Evolutionary conservation across 768 basidiomycete species (phyloP).

Genomic region (Kwoniella heveanensis): DNA sequence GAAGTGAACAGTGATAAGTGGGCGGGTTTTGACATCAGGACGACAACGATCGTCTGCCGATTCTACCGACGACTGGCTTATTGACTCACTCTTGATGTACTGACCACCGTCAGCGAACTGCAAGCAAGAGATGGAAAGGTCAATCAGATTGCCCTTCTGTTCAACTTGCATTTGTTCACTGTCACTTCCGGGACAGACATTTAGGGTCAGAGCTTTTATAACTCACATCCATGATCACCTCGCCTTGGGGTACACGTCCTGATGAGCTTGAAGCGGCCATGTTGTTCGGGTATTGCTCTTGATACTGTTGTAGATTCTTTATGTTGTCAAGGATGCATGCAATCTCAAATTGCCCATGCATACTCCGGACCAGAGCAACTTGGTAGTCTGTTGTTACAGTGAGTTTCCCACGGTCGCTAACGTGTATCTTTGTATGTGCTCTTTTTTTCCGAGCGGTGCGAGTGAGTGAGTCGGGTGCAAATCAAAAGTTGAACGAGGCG

Average conservation of each 20-base stretch:
- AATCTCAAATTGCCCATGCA: too few relatives aligned
- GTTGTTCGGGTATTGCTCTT: too few relatives aligned
- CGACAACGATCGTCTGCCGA: too few relatives aligned
- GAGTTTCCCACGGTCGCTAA: background rate
- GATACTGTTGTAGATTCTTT: too few relatives aligned
- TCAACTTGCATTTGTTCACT: too few relatives aligned
- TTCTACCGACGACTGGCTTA: too few relatives aligned
- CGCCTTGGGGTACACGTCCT: conserved; percentile 47
- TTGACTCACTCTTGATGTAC: conserved; percentile 46
- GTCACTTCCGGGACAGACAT: background rate
- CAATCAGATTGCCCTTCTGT: background rate
- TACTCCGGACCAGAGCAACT: too few relatives aligned
- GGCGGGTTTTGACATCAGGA: too few relatives aligned
- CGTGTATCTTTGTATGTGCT: background rate
- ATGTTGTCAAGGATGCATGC: too few relatives aligned
- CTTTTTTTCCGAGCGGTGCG: too few relatives aligned
- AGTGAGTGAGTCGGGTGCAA: background rate
- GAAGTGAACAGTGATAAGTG: too few relatives aligned
- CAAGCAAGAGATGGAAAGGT: conserved; percentile 1
- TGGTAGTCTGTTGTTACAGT: background rate
- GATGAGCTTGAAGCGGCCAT: conserved; percentile 45
- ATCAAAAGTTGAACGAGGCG: background rate
- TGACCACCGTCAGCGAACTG: conserved; percentile 50
- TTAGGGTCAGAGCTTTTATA: too few relatives aligned
- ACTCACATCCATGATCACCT: conserved; percentile 51